Evolutionary conservation across 306 rosid genomes (phyloP).

Genomic region (Cucumis cinereus): DNA sequence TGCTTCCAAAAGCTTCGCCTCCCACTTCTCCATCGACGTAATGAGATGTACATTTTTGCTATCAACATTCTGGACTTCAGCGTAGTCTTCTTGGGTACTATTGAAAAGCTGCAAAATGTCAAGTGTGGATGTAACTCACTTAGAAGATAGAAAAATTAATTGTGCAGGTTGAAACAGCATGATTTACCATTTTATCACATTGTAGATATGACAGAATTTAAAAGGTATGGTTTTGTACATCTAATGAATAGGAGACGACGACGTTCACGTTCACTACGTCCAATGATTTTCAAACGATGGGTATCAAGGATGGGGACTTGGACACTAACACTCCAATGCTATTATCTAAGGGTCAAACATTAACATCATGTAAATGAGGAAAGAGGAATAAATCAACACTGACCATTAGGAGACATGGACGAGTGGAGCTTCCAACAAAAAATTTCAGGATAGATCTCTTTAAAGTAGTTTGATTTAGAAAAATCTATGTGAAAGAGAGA

Average conservation of each 20-base stretch:
- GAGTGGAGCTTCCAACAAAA: neutral
- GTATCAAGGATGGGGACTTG: neutral
- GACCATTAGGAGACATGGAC: neutral
- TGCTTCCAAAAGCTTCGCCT: conserved; percentile 61
- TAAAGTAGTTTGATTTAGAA: neutral
- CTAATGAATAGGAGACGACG: neutral
- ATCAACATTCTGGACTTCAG: conserved; percentile 21
- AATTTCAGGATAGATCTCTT: neutral
- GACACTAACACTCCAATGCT: neutral
- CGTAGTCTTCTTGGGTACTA: conserved; percentile 13
- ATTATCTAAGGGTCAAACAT: neutral
- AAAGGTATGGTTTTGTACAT: neutral
- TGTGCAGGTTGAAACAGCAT: neutral
- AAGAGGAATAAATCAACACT: neutral
- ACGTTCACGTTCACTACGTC: neutral
- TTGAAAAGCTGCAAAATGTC: conserved; percentile 1
- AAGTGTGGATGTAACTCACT: conserved; percentile 5
- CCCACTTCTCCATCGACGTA: conserved; percentile 56
- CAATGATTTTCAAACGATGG: neutral
- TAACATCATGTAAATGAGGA: neutral
- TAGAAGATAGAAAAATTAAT: neutral
- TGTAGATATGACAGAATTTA: neutral
- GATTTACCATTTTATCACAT: neutral
- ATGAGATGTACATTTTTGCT: conserved; percentile 53
- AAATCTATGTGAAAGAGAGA: neutral